A percentile compares a stretch with the other conserved stretches of the same genome.
phyloP scores from a whole-genome alignment of 495 filamentous ascomycete genomes.

The Recurvomyces mirabilis region DNA sequence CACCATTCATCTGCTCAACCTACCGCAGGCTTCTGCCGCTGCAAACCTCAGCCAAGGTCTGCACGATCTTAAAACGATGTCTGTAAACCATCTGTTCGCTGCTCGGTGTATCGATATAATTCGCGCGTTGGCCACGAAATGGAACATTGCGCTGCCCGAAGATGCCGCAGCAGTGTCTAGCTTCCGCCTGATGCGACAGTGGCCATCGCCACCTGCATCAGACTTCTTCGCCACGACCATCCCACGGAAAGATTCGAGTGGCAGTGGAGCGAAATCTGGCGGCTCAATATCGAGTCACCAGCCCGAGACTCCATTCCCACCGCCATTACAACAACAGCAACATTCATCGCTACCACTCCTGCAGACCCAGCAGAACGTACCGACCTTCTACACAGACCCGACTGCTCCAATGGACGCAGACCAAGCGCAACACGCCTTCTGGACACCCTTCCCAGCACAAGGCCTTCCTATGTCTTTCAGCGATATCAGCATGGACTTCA shows the following conservation, averaged over 20 bases:
- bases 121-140: conserved; percentile 42
- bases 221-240: conserved; percentile 18
- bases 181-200: conserved; percentile 1
- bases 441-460: conserved; percentile 25
- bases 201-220: conserved; percentile 1
- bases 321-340: neutral
- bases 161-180: neutral
- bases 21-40: conserved; percentile 11
- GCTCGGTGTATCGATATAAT: conserved; percentile 48
- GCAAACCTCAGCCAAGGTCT: conserved; percentile 25
- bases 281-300: conserved; percentile 2
- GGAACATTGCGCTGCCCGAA: conserved; percentile 38
- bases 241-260: conserved; percentile 2
- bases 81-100: conserved; percentile 47
- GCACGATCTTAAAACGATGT: conserved; percentile 45
- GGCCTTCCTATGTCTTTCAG: conserved; percentile 18
- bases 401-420: conserved; percentile 5
- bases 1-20: conserved; percentile 44
- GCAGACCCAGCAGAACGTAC: neutral
- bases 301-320: conserved; percentile 7
- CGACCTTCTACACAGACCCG: conserved; percentile 10
- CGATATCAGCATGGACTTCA: conserved; percentile 4
- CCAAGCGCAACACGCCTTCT: conserved; percentile 23
- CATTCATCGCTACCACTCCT: too few species aligned
- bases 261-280: neutral